A percentile compares a stretch with the other conserved stretches of the same genome.
Conservation (phyloP, 805 yeast species). For the Candida vartiovaarae region DNA sequence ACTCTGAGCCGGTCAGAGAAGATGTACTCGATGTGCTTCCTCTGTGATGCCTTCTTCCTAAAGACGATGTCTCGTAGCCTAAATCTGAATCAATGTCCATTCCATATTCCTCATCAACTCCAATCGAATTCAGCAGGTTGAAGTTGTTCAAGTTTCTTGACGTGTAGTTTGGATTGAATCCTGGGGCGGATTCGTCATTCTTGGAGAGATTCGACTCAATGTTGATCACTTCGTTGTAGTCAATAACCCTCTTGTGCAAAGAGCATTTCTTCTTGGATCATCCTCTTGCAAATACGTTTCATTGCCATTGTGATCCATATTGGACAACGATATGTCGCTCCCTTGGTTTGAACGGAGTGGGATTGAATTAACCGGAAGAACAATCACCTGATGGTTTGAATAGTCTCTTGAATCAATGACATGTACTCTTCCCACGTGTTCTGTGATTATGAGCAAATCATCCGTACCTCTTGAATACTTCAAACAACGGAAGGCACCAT, state of each 20-base stretch:
- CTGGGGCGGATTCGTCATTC: neutral
- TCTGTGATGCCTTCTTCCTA: conserved; percentile 1
- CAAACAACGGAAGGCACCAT: conserved; percentile 62
- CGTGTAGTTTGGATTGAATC: conserved; percentile 4
- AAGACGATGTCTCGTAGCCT: conserved; percentile 2
- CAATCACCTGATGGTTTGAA: conserved; percentile 67
- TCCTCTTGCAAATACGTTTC: neutral
- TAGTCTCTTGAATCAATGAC: conserved; percentile 71
- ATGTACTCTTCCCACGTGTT: conserved; percentile 85
- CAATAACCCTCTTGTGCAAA: conserved; percentile 14
- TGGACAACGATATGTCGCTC: conserved; percentile 5
- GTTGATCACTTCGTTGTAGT: conserved; percentile 18
- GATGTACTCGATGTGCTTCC: conserved; percentile 5
- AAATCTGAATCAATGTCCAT: conserved; percentile 8
- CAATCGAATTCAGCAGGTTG: conserved; percentile 14
- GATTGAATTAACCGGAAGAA: conserved; percentile 41
- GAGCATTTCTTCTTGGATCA: neutral
- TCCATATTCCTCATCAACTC: conserved; percentile 9
- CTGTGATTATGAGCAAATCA: conserved; percentile 70
- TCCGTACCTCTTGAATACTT: conserved; percentile 62
- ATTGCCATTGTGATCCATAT: neutral
- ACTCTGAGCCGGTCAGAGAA: conserved; percentile 11
- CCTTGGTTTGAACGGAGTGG: conserved; percentile 5
- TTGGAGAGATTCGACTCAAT: conserved; percentile 10
- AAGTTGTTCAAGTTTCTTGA: conserved; percentile 20